Evolutionary conservation across 805 yeast genomes (phyloP).

Genomic region (Ogataea paraovalis): DNA sequence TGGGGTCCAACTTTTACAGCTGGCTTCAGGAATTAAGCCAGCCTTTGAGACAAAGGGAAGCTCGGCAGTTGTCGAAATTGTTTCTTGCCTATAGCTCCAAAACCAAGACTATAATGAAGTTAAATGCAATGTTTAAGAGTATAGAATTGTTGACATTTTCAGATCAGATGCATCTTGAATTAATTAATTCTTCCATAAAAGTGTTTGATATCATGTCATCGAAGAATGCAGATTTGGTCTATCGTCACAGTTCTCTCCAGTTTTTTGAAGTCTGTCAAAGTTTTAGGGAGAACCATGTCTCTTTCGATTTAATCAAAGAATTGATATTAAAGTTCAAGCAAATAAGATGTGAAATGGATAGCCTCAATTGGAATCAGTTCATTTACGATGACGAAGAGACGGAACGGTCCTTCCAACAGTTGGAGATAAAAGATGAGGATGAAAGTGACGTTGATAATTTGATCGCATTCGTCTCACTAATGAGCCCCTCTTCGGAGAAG

Average conservation of each 20-base stretch:
- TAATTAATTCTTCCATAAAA: slow-evolving; percentile 9
- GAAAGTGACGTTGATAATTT: background rate
- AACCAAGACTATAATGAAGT: slow-evolving; percentile 5
- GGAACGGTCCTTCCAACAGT: background rate
- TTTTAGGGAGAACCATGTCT: slow-evolving; percentile 1
- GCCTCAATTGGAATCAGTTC: slow-evolving; percentile 3
- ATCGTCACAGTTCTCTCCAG: slow-evolving; percentile 8
- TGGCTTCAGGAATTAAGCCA: slow-evolving; percentile 11
- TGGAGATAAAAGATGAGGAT: background rate
- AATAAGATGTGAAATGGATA: slow-evolving; percentile 1
- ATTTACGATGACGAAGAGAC: background rate
- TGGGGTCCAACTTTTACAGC: slow-evolving; percentile 7
- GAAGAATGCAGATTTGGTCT: slow-evolving; percentile 5
- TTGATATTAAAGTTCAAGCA: background rate
- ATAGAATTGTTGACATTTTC: slow-evolving; percentile 5
- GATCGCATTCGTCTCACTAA: background rate
- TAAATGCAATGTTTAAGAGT: slow-evolving; percentile 7
- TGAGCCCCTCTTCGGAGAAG: background rate
- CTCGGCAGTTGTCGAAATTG: background rate
- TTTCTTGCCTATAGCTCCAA: slow-evolving; percentile 3
- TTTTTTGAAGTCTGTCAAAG: slow-evolving; percentile 8
- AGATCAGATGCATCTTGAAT: slow-evolving; percentile 1
- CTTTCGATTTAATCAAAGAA: slow-evolving; percentile 2
- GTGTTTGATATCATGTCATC: slow-evolving; percentile 6
- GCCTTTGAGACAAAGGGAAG: background rate